Percentiles rank a stretch among this genome's conserved stretches.
These are phyloP conservation scores for Podospora sp. DNA, from an alignment of 495 filamentous ascomycete genomes.

Conservation along the genomic window DNA sequence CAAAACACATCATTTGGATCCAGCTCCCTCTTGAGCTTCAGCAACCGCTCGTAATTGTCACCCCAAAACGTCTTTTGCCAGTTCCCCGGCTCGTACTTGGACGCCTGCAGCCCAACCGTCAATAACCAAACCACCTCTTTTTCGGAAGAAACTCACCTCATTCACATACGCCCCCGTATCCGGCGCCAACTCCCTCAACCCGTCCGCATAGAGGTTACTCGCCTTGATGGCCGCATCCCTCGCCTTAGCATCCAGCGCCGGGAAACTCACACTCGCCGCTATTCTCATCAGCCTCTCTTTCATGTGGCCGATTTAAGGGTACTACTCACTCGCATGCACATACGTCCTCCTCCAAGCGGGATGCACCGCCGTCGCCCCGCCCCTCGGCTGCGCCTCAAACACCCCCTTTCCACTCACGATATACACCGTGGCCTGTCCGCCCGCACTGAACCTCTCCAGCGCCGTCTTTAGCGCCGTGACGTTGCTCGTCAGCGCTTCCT, in stretches of 20 bases:
- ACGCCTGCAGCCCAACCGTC: neutral
- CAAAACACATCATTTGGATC: slow-evolving; percentile 60
- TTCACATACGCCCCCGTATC: slow-evolving; percentile 43
- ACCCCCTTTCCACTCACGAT: slow-evolving; percentile 40
- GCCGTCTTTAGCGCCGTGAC: slow-evolving; percentile 31
- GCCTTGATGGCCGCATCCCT: slow-evolving; percentile 40
- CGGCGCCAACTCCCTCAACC: slow-evolving; percentile 36
- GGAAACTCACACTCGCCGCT: slow-evolving; percentile 38
- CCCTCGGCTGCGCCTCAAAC: slow-evolving; percentile 43
- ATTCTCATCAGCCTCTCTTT: neutral
- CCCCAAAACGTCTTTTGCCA: slow-evolving; percentile 52
- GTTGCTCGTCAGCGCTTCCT: slow-evolving; percentile 31
- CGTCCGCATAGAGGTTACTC: slow-evolving; percentile 49
- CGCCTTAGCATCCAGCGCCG: slow-evolving; percentile 42
- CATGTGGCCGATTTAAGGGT: too few relatives aligned
- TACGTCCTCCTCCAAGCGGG: slow-evolving; percentile 58
- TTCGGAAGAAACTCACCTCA: slow-evolving; percentile 31
- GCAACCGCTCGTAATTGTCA: slow-evolving; percentile 40
- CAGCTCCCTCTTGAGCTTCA: slow-evolving; percentile 47
- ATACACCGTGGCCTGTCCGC: slow-evolving; percentile 21
- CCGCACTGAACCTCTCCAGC: slow-evolving; percentile 23
- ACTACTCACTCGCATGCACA: slow-evolving; percentile 40
- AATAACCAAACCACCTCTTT: neutral
- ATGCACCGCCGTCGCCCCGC: slow-evolving; percentile 46
- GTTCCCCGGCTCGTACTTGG: slow-evolving; percentile 40